phyloP scores from a whole-genome alignment of 768 basidiomycete genomes.

The Inosperma sp. region DNA sequence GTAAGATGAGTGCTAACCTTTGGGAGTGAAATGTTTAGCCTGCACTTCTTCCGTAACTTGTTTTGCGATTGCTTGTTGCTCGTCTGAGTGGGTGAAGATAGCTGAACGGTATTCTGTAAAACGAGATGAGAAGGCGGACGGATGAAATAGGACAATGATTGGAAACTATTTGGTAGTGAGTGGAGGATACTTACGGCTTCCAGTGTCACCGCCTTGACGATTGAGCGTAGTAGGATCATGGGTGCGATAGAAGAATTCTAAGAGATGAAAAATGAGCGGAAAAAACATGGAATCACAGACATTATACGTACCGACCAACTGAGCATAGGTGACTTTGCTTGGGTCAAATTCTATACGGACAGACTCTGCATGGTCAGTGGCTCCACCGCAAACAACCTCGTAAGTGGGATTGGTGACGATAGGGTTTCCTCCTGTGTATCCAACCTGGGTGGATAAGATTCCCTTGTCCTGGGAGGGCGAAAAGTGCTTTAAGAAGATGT shows the following conservation, averaged over 20 bases:
- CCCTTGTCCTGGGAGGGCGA: slow-evolving; percentile 68
- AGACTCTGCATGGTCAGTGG: slow-evolving; percentile 87
- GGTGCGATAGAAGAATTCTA: slow-evolving; percentile 92
- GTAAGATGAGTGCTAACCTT: slow-evolving; percentile 30
- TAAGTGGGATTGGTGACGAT: slow-evolving; percentile 60
- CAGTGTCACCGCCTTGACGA: slow-evolving; percentile 70
- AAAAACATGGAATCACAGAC: background rate
- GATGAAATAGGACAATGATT: background rate
- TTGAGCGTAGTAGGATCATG: slow-evolving; percentile 89
- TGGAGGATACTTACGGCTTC: slow-evolving; percentile 66
- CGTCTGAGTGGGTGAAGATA: slow-evolving; percentile 75
- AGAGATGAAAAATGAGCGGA: background rate
- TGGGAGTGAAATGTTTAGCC: slow-evolving; percentile 73
- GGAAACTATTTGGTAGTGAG: slow-evolving; percentile 1
- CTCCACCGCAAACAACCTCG: slow-evolving; percentile 68
- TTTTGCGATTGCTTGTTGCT: slow-evolving; percentile 68
- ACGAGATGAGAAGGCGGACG: background rate
- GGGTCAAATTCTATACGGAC: slow-evolving; percentile 85
- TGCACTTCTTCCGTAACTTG: slow-evolving; percentile 81
- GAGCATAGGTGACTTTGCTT: slow-evolving; percentile 66
- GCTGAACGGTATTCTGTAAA: slow-evolving; percentile 83
- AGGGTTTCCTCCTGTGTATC: slow-evolving; percentile 71
- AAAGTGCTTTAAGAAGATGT: slow-evolving; percentile 78
- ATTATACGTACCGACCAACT: slow-evolving; percentile 73
- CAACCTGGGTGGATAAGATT: slow-evolving; percentile 68